Conservation (phyloP, 441 rosid species). For the Pelargonium cotyledonis region DNA sequence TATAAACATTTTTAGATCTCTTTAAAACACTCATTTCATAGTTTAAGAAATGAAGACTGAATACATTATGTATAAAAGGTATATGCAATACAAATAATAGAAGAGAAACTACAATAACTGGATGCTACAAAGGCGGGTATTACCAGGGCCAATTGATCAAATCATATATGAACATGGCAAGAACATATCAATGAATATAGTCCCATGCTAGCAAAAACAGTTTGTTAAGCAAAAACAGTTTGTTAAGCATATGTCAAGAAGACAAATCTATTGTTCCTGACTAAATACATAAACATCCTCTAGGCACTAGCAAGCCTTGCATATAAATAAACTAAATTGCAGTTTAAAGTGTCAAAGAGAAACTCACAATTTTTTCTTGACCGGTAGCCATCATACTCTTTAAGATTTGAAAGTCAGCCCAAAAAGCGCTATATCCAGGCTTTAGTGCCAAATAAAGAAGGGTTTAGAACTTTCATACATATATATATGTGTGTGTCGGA, state of each 20-base stretch:
- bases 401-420: background rate
- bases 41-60: background rate
- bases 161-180: background rate
- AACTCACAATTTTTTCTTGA: constrained; percentile 1
- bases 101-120: background rate
- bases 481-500: background rate
- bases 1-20: background rate
- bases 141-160: background rate
- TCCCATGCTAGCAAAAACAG: too few species aligned
- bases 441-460: background rate
- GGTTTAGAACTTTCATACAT: background rate
- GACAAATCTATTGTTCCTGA: background rate
- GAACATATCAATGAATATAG: background rate
- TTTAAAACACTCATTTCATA: background rate
- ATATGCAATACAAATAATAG: background rate
- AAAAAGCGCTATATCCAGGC: constrained; percentile 5
- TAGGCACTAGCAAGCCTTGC: background rate
- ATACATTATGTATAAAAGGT: background rate
- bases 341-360: background rate
- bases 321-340: background rate
- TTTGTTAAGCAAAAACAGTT: too few species aligned
- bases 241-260: background rate
- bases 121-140: background rate
- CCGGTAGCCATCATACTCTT: background rate
- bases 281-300: background rate